A percentile compares a stretch with the other conserved stretches of the same genome.
phyloP scores from a whole-genome alignment of 1,284 basidiomycete genomes.

The Ceratobasidium papillatum region DNA sequence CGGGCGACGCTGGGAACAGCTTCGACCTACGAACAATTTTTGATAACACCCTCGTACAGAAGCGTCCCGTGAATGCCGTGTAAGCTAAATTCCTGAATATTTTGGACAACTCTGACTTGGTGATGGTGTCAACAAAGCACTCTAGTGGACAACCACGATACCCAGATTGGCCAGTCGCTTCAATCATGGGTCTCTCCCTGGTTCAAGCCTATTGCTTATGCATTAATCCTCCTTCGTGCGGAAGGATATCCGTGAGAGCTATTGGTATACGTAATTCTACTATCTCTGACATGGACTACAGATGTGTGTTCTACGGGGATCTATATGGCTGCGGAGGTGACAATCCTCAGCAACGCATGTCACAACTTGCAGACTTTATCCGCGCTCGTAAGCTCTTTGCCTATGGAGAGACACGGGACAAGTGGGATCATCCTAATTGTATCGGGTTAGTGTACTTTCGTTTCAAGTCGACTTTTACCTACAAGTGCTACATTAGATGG shows the following conservation, averaged over 20 bases:
- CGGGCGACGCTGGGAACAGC: constrained; percentile 57
- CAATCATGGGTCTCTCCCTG: constrained; percentile 61
- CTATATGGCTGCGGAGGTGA: constrained; percentile 60
- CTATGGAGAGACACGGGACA: constrained; percentile 60
- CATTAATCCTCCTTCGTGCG: constrained; percentile 62
- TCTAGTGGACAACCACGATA: constrained; percentile 61
- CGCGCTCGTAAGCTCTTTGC: constrained; percentile 60
- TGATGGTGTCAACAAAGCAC: constrained; percentile 50
- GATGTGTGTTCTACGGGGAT: constrained; percentile 65
- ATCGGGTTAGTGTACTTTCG: constrained; percentile 43
- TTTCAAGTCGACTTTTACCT: background rate
- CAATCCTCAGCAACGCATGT: constrained; percentile 56
- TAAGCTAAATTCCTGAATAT: constrained; percentile 45
- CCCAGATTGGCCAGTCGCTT: constrained; percentile 62
- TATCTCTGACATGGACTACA: constrained; percentile 35
- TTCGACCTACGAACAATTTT: constrained; percentile 64
- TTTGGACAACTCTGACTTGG: background rate
- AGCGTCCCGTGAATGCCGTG: constrained; percentile 65
- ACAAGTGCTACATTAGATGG: constrained; percentile 52
- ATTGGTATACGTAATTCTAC: no score
- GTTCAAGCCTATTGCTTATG: constrained; percentile 67
- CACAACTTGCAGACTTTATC: constrained; percentile 60
- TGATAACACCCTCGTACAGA: constrained; percentile 63
- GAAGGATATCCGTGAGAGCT: constrained; percentile 62
- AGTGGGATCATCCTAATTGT: constrained; percentile 60